Evolutionary conservation across 73 alveolate species (phyloP).

Genomic region (Symbiodinium natans): DNA sequence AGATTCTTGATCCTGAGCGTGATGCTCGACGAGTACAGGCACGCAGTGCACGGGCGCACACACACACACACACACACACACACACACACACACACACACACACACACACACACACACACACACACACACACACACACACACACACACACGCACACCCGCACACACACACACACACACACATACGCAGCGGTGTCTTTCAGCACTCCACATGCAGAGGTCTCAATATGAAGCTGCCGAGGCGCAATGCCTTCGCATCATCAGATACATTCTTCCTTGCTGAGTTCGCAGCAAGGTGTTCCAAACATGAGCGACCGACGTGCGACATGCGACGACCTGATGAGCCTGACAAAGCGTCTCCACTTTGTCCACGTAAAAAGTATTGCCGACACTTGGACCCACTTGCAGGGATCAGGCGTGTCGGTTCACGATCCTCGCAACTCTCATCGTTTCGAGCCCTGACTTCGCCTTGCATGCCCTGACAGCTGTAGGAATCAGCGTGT

Average conservation of each 20-base stretch:
- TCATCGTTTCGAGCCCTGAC: too few species aligned
- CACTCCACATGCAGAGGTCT: too few species aligned
- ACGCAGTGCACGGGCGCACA: not conserved
- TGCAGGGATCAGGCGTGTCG: too few species aligned
- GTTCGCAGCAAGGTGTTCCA: too few species aligned
- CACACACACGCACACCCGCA: not conserved
- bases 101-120: not conserved
- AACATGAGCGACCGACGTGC: too few species aligned
- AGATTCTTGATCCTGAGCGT: slow-evolving; percentile 89
- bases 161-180: not conserved
- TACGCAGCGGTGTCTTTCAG: not conserved
- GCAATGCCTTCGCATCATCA: slow-evolving; percentile 86
- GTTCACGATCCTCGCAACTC: too few species aligned
- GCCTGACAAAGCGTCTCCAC: too few species aligned
- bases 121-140: not conserved
- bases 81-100: not conserved
- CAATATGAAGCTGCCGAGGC: not conserved
- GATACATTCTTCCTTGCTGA: slow-evolving; percentile 88
- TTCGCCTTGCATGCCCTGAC: too few species aligned
- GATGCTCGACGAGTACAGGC: not conserved
- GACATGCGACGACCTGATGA: too few species aligned
- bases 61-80: not conserved
- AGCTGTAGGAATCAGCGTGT: too few species aligned
- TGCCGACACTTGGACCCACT: too few species aligned
- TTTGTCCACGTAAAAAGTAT: too few species aligned